phyloP scores from a whole-genome alignment of 2,329 filamentous ascomycete species.

The Paecilomyces sp. region DNA sequence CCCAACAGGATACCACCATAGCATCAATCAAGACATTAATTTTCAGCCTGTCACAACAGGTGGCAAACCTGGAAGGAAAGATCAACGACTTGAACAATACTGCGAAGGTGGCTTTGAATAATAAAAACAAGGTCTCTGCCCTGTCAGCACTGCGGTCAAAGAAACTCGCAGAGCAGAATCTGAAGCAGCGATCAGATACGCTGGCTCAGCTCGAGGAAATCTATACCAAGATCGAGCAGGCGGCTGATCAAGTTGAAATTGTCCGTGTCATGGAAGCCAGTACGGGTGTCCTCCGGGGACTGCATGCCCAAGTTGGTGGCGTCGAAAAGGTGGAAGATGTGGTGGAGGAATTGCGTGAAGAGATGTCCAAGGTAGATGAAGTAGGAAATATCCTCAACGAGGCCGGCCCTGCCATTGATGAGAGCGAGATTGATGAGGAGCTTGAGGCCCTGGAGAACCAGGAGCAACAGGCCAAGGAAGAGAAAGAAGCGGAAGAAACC shows the following conservation, averaged over 20 bases:
- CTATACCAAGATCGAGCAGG: slow-evolving; percentile 75
- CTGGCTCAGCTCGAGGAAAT: slow-evolving; percentile 78
- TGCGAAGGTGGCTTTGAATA: slow-evolving; percentile 63
- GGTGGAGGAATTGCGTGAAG: slow-evolving; percentile 66
- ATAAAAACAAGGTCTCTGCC: slow-evolving; percentile 68
- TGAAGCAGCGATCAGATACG: slow-evolving; percentile 64
- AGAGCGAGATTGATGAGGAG: slow-evolving; percentile 80
- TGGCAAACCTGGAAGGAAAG: slow-evolving; percentile 56
- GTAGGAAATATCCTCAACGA: slow-evolving; percentile 71
- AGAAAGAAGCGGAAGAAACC: slow-evolving; percentile 44
- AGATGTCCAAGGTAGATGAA: slow-evolving; percentile 78
- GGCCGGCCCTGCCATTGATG: slow-evolving; percentile 56
- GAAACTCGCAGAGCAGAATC: slow-evolving; percentile 69
- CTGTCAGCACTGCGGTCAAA: slow-evolving; percentile 73
- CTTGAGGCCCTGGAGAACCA: slow-evolving; percentile 66
- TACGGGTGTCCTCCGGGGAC: slow-evolving; percentile 59
- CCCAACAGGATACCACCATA: slow-evolving; percentile 71
- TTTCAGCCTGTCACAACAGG: slow-evolving; percentile 56
- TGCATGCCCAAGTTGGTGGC: slow-evolving; percentile 74
- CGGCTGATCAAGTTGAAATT: slow-evolving; percentile 74
- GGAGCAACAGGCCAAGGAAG: slow-evolving; percentile 41
- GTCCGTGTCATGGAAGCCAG: slow-evolving; percentile 77
- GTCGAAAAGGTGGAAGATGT: slow-evolving; percentile 67
- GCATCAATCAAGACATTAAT: slow-evolving; percentile 73
- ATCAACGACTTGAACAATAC: slow-evolving; percentile 43